A percentile compares a stretch with the other conserved stretches of the same genome.
Evolutionary conservation across 208 protist genomes (phyloP).

Genomic region (Leishmania arabica): DNA sequence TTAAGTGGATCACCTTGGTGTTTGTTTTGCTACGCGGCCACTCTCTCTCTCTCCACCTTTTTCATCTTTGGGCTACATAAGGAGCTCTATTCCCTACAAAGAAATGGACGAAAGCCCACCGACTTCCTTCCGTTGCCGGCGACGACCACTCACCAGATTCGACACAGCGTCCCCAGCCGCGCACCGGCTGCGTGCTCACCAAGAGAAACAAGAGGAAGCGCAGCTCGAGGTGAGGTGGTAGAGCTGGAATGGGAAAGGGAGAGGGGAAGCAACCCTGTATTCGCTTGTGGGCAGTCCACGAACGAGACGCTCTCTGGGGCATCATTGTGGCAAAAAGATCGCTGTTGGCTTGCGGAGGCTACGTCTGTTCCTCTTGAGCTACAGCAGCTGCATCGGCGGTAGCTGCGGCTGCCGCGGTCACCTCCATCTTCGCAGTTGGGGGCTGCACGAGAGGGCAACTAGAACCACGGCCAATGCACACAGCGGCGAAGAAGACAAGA

Average conservation of each 20-base stretch:
- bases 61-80: constrained; percentile 24
- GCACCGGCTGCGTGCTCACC: neutral
- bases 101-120: neutral
- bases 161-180: neutral
- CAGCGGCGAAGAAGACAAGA: constrained; percentile 40
- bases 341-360: neutral
- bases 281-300: neutral
- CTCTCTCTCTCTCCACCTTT: neutral
- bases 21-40: constrained; percentile 15
- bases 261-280: neutral
- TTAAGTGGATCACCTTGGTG: neutral
- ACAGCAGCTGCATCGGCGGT: neutral
- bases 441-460: constrained; percentile 39
- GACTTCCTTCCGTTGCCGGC: neutral
- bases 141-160: neutral
- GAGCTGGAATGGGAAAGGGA: neutral
- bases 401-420: constrained; percentile 14
- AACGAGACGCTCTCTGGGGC: neutral
- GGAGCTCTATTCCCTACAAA: constrained; percentile 31
- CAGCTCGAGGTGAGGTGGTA: neutral
- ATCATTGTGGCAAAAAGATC: neutral
- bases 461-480: constrained; percentile 54
- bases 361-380: constrained; percentile 2
- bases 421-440: constrained; percentile 20
- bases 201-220: neutral